These are phyloP conservation scores for Trichosanthes truncata DNA, from an alignment of 306 rosid species.

Conservation along the genomic window DNA sequence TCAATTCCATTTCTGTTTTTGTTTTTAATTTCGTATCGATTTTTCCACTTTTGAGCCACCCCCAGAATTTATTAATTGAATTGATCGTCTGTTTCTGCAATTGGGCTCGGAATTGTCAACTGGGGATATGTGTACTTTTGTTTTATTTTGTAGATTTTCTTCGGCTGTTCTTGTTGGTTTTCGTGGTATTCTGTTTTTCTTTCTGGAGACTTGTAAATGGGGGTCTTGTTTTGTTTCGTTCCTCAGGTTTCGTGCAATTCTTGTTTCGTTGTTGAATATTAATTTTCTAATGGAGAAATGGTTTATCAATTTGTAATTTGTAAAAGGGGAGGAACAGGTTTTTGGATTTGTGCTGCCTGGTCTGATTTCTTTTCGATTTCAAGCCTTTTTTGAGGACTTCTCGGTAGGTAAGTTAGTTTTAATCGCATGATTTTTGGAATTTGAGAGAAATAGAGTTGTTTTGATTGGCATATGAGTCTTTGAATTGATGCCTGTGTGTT, in stretches of 20 bases:
- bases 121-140: conserved; percentile 37
- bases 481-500: not conserved
- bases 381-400: not conserved
- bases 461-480: not conserved
- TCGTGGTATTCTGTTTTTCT: not conserved
- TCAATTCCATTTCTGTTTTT: conserved; percentile 6
- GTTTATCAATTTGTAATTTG: not conserved
- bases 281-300: not conserved
- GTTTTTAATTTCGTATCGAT: conserved; percentile 1
- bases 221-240: conserved; percentile 22
- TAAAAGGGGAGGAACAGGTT: not conserved
- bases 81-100: conserved; percentile 23
- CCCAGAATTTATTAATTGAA: conserved; percentile 17
- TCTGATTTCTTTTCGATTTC: not conserved
- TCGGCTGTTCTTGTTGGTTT: conserved; percentile 22
- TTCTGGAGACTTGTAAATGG: conserved; percentile 18
- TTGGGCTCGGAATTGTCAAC: conserved; percentile 33
- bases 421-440: not conserved
- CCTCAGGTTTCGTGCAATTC: not conserved
- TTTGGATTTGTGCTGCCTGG: not conserved
- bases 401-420: not conserved
- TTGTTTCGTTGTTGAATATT: not conserved
- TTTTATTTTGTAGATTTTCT: conserved; percentile 22
- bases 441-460: not conserved
- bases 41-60: conserved; percentile 12